Evolutionary conservation across 345 rosid species (phyloP), one percentile per base, ranked within the genome.

Genomic region (Acer campestre): DNA sequence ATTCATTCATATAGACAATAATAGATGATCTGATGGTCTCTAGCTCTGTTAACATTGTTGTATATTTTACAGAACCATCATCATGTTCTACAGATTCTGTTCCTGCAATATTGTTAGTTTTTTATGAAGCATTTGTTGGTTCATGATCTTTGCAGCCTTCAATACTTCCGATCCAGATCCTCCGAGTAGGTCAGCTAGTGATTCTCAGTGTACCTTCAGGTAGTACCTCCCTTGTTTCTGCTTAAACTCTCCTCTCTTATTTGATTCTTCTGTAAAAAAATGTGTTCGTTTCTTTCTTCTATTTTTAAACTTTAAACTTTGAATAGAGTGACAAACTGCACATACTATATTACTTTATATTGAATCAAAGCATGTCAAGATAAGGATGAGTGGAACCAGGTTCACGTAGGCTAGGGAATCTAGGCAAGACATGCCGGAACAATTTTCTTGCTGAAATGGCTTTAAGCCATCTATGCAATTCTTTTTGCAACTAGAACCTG

Each of bases 201-300:
- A 90, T 96, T 87, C 98, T 96, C 72, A 76, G 89, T 55, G 99
- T 91, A 79, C 99, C 99, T 78, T 95, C 91, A 92, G 99, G 98
- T 94, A 94, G 29, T 67, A 44, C 46, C 71, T 78, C 25, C 55
- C 63, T 51, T 75, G 18, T 29, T 59, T 67, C 23, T 70, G 12
- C 46, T 66, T 42, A 66, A 16, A 23, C 3, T 59, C 61, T 61
- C 69, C 17, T 46, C 44, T 44, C 3, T 18, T 58, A 18, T 64
- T 42, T 48, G 51, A 40, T 18, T 10, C 17, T 22, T 20, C 17
- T 20, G 20, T 53, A 70, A 40, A 29, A 27, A 25, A 49, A 10
- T 38, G 14, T 49, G 5, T 14, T 49, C 55, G 10, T 4, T 29
- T 27, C 31, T 38, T 2, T 0, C 0, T 17, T 56, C 7, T 7